phyloP scores from a whole-genome alignment of 163 green algal species.

The Scenedesmus sp. region DNA sequence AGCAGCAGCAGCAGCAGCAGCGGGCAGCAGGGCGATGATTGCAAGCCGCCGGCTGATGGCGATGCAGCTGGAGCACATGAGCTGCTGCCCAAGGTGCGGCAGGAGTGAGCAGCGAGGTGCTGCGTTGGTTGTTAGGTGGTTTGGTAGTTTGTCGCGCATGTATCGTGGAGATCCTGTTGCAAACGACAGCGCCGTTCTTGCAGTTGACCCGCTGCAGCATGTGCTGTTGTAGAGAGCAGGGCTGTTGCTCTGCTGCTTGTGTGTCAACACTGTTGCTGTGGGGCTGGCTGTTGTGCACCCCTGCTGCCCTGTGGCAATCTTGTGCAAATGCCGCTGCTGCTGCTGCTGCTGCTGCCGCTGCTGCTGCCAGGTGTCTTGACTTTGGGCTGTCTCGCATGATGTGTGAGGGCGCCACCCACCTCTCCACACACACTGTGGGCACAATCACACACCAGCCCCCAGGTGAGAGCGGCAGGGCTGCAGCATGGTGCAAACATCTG shows the following conservation, averaged over 20 bases:
- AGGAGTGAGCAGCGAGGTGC: neutral
- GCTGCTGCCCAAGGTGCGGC: slow-evolving; percentile 7
- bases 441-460: slow-evolving; percentile 50
- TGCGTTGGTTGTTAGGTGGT: neutral
- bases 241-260: too few species aligned
- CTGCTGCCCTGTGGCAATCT: too few species aligned
- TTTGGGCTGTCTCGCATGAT: slow-evolving; percentile 51
- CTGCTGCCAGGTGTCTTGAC: slow-evolving; percentile 18
- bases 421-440: slow-evolving; percentile 40
- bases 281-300: too few species aligned
- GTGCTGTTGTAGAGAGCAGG: too few species aligned
- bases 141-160: too few species aligned
- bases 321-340: neutral
- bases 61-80: neutral
- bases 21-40: neutral
- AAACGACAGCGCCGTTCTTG: neutral
- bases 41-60: neutral
- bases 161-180: neutral
- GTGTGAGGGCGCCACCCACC: slow-evolving; percentile 34
- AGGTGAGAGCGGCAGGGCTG: neutral
- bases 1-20: neutral
- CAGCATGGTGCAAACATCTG: neutral
- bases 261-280: too few species aligned
- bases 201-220: neutral
- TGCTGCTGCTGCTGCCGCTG: neutral